Conservation (phyloP, 1,284 basidiomycete genomes). For the Austroboletus novae-zelandiae region DNA sequence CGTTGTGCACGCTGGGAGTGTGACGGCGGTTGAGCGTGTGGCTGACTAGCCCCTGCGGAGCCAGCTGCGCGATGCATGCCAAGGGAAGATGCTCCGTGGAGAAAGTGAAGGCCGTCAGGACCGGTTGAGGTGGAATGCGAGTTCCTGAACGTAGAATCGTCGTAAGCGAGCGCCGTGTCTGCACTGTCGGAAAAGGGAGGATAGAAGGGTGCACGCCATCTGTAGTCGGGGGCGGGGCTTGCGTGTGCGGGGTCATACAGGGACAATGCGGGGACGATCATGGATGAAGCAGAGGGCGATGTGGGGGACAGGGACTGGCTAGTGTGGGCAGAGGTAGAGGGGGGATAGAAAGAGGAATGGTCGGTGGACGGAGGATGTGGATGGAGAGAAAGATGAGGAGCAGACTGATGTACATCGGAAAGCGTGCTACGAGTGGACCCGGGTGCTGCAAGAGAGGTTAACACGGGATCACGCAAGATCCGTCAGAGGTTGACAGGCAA, state of each 20-base stretch:
- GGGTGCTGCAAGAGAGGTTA: constrained; percentile 4
- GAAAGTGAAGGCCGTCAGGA: background rate
- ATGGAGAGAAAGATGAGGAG: background rate
- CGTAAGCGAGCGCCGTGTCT: background rate
- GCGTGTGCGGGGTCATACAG: constrained; percentile 29
- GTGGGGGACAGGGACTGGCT: background rate
- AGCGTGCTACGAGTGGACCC: constrained; percentile 2
- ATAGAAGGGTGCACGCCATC: constrained; percentile 25
- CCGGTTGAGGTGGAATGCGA: background rate
- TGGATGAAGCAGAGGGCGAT: constrained; percentile 11
- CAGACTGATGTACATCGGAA: constrained; percentile 1
- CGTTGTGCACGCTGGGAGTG: constrained; percentile 8
- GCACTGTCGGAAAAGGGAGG: constrained; percentile 8
- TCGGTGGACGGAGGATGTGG: background rate
- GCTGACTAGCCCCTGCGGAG: background rate
- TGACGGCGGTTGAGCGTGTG: background rate
- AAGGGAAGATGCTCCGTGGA: constrained; percentile 3
- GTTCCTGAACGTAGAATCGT: background rate
- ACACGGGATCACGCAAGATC: constrained; percentile 17
- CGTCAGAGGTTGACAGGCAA: constrained; percentile 7
- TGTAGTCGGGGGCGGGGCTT: constrained; percentile 14
- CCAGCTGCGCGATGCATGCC: background rate
- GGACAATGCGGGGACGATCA: constrained; percentile 29
- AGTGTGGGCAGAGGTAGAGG: background rate
- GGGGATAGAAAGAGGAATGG: constrained; percentile 6